phyloP scores from a whole-genome alignment of 495 filamentous ascomycete genomes.

The Rhizodiscina lignyota region DNA sequence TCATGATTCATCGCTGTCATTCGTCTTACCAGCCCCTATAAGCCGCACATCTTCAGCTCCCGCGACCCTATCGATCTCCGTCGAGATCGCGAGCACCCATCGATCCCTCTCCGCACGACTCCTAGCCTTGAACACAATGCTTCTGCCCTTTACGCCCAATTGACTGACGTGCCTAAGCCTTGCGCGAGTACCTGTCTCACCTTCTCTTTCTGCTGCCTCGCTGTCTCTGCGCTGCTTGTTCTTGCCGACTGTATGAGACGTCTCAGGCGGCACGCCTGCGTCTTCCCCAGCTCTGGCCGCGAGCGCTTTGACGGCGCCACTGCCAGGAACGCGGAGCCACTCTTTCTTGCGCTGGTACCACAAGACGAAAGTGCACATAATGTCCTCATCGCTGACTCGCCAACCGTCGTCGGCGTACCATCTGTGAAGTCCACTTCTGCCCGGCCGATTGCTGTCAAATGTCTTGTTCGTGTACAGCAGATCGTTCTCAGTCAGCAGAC shows the following conservation, averaged over 20 bases:
- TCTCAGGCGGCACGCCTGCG: too few species aligned
- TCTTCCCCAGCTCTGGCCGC: constrained; percentile 1
- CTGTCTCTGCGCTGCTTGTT: constrained; percentile 1
- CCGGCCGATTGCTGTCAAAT: constrained; percentile 51
- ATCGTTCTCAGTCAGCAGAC: constrained; percentile 48
- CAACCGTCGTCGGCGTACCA: constrained; percentile 49
- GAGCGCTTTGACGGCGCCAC: constrained; percentile 16
- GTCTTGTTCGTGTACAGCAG: constrained; percentile 53
- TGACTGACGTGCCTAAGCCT: constrained; percentile 19
- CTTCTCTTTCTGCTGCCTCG: constrained; percentile 14
- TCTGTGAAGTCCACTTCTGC: constrained; percentile 44
- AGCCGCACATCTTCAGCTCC: constrained; percentile 46
- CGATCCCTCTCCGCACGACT: constrained; percentile 57
- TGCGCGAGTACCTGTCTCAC: constrained; percentile 6
- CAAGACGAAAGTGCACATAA: constrained; percentile 54
- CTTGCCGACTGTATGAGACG: too few species aligned
- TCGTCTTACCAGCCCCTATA: too few species aligned
- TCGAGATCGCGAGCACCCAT: constrained; percentile 57
- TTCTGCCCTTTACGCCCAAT: constrained; percentile 46
- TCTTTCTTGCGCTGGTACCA: constrained; percentile 49
- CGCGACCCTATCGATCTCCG: constrained; percentile 57
- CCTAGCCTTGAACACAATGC: constrained; percentile 54
- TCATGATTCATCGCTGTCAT: too few species aligned
- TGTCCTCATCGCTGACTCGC: constrained; percentile 54
- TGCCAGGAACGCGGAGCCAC: constrained; percentile 38